phyloP scores from a whole-genome alignment of 352 stramenopile species.

The Globisporangium middletonii region DNA sequence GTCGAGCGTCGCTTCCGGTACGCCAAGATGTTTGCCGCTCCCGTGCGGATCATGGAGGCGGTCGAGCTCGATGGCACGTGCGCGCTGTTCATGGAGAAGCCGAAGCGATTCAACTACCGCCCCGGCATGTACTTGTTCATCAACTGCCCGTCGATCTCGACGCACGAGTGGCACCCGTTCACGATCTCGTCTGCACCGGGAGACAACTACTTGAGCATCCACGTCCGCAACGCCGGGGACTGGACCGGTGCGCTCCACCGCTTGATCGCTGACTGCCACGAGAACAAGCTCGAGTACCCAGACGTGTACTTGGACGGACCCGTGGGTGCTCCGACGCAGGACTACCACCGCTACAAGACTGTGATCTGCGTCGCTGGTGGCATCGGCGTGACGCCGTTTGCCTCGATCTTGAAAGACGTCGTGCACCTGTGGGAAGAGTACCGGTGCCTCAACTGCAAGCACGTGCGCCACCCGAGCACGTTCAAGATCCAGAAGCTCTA shows the following conservation, averaged over 20 bases:
- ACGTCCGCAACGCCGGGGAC: slow-evolving; percentile 71
- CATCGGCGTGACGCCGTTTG: slow-evolving; percentile 81
- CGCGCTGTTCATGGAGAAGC: slow-evolving; percentile 75
- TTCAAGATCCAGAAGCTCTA: slow-evolving; percentile 84
- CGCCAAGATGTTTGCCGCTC: slow-evolving; percentile 60
- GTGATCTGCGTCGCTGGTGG: slow-evolving; percentile 69
- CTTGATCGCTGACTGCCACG: slow-evolving; percentile 58
- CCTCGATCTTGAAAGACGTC: slow-evolving; percentile 74
- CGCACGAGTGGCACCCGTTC: slow-evolving; percentile 89
- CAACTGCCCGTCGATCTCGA: slow-evolving; percentile 76
- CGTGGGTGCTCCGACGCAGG: slow-evolving; percentile 65
- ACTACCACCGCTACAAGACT: slow-evolving; percentile 72
- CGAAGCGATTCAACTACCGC: slow-evolving; percentile 60
- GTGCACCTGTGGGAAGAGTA: slow-evolving; percentile 73
- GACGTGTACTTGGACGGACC: slow-evolving; percentile 71
- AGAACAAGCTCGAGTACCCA: slow-evolving; percentile 54
- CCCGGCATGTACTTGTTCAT: slow-evolving; percentile 88
- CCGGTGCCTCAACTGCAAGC: slow-evolving; percentile 67
- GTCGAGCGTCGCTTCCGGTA: slow-evolving; percentile 66
- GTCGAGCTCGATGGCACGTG: slow-evolving; percentile 61
- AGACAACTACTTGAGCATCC: slow-evolving; percentile 79
- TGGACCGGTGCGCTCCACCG: slow-evolving; percentile 61
- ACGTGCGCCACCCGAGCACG: slow-evolving; percentile 56
- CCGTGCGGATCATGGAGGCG: slow-evolving; percentile 60
- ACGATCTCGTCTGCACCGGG: slow-evolving; percentile 84